These are phyloP conservation scores for Claviceps arundinis DNA, from an alignment of 2,329 filamentous ascomycete genomes.

Conservation along the genomic window DNA sequence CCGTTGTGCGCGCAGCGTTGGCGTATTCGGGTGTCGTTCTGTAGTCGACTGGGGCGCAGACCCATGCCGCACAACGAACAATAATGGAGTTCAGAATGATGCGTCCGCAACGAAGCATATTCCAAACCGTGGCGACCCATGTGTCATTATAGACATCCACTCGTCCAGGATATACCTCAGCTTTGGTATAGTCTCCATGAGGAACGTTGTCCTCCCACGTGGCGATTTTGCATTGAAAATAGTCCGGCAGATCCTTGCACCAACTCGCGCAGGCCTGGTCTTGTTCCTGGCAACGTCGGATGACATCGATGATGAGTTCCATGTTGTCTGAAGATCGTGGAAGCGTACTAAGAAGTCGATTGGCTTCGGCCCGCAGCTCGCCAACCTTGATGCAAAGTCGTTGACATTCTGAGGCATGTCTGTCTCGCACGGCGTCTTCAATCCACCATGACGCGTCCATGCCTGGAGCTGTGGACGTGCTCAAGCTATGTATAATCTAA, in stretches of 20 bases:
- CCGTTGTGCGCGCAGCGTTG: conserved; percentile 35
- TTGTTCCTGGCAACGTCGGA: conserved; percentile 35
- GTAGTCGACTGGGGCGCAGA: conserved; percentile 47
- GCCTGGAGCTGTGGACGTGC: conserved; percentile 35
- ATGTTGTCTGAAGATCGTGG: conserved; percentile 35
- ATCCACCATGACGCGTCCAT: conserved; percentile 50
- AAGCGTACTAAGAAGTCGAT: conserved; percentile 32
- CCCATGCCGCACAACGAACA: conserved; percentile 47
- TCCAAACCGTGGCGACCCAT: conserved; percentile 45
- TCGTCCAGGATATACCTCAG: conserved; percentile 46
- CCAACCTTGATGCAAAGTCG: conserved; percentile 39
- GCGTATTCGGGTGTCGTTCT: conserved; percentile 50
- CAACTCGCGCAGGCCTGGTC: conserved; percentile 40
- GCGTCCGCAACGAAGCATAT: conserved; percentile 38
- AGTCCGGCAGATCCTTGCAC: conserved; percentile 34
- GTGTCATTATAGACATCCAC: conserved; percentile 47
- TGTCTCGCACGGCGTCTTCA: conserved; percentile 35
- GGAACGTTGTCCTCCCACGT: conserved; percentile 43
- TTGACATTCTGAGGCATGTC: conserved; percentile 33
- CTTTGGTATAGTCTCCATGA: conserved; percentile 35
- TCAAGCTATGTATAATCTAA: conserved; percentile 45
- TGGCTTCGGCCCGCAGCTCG: conserved; percentile 42
- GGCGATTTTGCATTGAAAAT: conserved; percentile 38
- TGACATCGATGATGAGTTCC: conserved; percentile 36
- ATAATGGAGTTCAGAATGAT: conserved; percentile 41